Evolutionary conservation across 106 monocot genomes (phyloP), one percentile per base, ranked within the genome.

Genomic region (Dioscorea dumetorum): DNA sequence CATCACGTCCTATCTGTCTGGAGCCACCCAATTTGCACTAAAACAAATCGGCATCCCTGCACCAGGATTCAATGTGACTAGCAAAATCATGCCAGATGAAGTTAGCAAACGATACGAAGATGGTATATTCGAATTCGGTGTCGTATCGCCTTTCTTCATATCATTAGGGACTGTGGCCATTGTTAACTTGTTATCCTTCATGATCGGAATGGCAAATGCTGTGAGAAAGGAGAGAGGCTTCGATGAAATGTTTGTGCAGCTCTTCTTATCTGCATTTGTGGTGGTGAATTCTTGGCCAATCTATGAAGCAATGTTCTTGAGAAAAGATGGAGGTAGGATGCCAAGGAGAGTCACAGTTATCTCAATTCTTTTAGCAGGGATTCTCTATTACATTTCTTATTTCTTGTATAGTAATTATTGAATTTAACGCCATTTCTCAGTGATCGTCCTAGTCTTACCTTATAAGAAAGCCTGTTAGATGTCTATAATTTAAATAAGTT

Each of bases 241-340:
- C 2, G 74, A 70, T 13, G 77, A 79, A 19, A 71, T 85, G 73
- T 70, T 81, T 18, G 58, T 78, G 50, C 88, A 91, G 72, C 13
- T 95, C 41, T 72, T 87, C 35, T 10, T 95, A 17, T 78, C 72
- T 5, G 83, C 74, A 21, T 95, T 88, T 22, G 73, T 75, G 4
- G 68, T 76, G 19, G 79, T 70, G n/a, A 80, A 81, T 28, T 79
- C 83, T 48, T 75, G 74, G 76, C 94, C 94, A 15, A 19, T 95
- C 3, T 78, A 85, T 61, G 85, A 83, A n/a, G 91, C 91, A n/a
- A 85, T 88, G 73, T 68, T 79, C 12, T 4, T 81, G 5, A 78
- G 91, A 48, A 78, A 52, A 28, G 91, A 91, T 24, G 62, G 63
- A 23, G 94, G 88, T 21, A 78, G 62, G 71, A 83, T 95, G 67